Conservation (phyloP, 1,284 basidiomycete genomes). For the Gomphus sp. region DNA sequence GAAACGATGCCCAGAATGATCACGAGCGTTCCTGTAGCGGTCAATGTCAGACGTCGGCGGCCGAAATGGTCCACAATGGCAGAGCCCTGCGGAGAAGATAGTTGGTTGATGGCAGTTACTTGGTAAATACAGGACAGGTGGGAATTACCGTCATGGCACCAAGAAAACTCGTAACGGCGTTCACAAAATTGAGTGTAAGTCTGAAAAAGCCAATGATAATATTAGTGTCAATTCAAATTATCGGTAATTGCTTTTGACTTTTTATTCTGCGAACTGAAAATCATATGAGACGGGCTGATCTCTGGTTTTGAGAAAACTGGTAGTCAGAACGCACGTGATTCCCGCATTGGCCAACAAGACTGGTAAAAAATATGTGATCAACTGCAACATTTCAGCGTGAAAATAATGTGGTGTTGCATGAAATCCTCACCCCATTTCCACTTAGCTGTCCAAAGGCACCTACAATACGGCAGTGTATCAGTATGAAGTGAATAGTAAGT, state of each 20-base stretch:
- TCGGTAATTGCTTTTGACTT: constrained; percentile 12
- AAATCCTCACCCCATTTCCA: constrained; percentile 29
- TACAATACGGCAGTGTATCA: constrained; percentile 10
- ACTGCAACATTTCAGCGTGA: not conserved
- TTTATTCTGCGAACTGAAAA: constrained; percentile 22
- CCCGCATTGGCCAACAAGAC: constrained; percentile 35
- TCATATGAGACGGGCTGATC: not conserved
- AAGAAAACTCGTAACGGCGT: constrained; percentile 36
- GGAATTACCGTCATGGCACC: constrained; percentile 8
- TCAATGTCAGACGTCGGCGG: constrained; percentile 29
- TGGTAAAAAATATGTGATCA: constrained; percentile 39
- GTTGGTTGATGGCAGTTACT: constrained; percentile 1
- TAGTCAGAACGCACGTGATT: constrained; percentile 23
- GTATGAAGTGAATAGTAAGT: not conserved
- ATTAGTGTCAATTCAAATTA: not conserved
- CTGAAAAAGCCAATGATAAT: not conserved
- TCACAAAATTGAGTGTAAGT: constrained; percentile 40
- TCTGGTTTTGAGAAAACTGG: not conserved
- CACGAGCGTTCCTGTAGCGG: constrained; percentile 27
- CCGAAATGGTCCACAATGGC: constrained; percentile 34
- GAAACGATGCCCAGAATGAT: constrained; percentile 33
- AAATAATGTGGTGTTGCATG: not conserved
- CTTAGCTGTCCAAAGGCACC: constrained; percentile 31
- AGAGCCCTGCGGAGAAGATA: constrained; percentile 25
- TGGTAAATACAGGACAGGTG: not conserved